A percentile compares a stretch with the other conserved stretches of the same genome.
These are phyloP conservation scores for Metschnikowia dekortorum DNA, from an alignment of 805 yeast genomes.

Conservation along the genomic window DNA sequence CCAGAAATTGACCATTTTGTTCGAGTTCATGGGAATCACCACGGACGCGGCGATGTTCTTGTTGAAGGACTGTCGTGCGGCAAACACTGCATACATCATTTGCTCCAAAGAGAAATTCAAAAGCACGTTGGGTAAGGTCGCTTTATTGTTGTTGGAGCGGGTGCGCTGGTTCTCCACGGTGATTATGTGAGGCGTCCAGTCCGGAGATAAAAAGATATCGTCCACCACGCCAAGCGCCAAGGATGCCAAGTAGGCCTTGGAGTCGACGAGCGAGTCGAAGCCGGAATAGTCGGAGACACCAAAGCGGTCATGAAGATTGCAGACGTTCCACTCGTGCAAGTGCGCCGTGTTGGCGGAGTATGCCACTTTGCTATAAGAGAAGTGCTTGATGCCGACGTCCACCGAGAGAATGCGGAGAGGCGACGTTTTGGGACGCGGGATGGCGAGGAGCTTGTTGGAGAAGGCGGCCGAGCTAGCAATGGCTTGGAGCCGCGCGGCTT, in stretches of 20 bases:
- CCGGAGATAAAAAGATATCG: constrained; percentile 14
- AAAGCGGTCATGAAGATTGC: constrained; percentile 21
- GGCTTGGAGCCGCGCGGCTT: constrained; percentile 14
- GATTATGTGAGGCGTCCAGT: constrained; percentile 21
- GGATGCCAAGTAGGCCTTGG: constrained; percentile 25
- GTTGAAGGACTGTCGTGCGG: constrained; percentile 15
- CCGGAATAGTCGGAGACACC: constrained; percentile 13
- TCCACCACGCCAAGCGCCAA: constrained; percentile 19
- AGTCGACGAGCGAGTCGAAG: constrained; percentile 17
- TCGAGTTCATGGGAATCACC: constrained; percentile 35
- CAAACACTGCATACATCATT: constrained; percentile 29
- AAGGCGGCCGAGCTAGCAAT: constrained; percentile 6
- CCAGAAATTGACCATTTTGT: constrained; percentile 37
- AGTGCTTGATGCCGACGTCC: constrained; percentile 41
- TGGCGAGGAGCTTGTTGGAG: constrained; percentile 8
- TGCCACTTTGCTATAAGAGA: constrained; percentile 31
- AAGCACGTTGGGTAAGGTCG: constrained; percentile 37
- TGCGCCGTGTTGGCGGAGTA: constrained; percentile 4
- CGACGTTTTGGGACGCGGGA: constrained; percentile 2
- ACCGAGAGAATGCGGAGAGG: constrained; percentile 23
- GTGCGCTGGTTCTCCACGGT: constrained; percentile 40
- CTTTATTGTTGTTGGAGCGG: constrained; percentile 28
- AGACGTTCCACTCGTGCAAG: constrained; percentile 22
- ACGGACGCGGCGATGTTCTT: constrained; percentile 11
- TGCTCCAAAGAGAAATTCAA: constrained; percentile 36